These are phyloP conservation scores for Hypoxylon sp. DNA, from an alignment of 2,329 filamentous ascomycete species.

Conservation along the genomic window DNA sequence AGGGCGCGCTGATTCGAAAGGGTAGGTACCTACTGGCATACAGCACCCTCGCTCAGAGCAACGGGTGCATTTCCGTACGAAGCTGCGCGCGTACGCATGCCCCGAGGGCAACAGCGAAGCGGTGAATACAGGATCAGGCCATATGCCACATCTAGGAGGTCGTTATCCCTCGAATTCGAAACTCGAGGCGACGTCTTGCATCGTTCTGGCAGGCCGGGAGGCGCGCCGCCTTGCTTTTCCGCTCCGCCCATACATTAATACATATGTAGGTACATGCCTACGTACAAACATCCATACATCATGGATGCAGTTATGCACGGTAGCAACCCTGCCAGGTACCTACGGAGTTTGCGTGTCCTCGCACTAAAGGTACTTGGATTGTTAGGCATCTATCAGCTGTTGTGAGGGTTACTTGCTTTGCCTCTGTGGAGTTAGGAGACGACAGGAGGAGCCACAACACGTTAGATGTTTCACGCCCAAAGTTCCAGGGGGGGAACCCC, in stretches of 20 bases:
- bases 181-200: slow-evolving; percentile 32
- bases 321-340: slow-evolving; percentile 22
- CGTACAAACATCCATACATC: no score
- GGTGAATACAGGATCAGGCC: slow-evolving; percentile 42
- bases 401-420: slow-evolving; percentile 9
- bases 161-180: slow-evolving; percentile 30
- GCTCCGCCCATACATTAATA: slow-evolving; percentile 18
- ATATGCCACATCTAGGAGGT: slow-evolving; percentile 12
- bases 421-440: slow-evolving; percentile 30
- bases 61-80: slow-evolving; percentile 1
- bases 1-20: background rate
- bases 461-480: slow-evolving; percentile 43
- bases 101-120: slow-evolving; percentile 23
- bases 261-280: background rate
- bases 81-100: slow-evolving; percentile 9
- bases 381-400: slow-evolving; percentile 37
- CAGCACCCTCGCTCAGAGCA: slow-evolving; percentile 2
- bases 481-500: slow-evolving; percentile 34
- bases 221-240: slow-evolving; percentile 32
- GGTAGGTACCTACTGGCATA: slow-evolving; percentile 17
- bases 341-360: slow-evolving; percentile 16
- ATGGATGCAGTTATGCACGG: slow-evolving; percentile 3
- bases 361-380: slow-evolving; percentile 6
- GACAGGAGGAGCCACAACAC: slow-evolving; percentile 43
- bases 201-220: slow-evolving; percentile 17